These are phyloP conservation scores for Brassica cretica DNA, from an alignment of 345 rosid species.

Conservation along the genomic window DNA sequence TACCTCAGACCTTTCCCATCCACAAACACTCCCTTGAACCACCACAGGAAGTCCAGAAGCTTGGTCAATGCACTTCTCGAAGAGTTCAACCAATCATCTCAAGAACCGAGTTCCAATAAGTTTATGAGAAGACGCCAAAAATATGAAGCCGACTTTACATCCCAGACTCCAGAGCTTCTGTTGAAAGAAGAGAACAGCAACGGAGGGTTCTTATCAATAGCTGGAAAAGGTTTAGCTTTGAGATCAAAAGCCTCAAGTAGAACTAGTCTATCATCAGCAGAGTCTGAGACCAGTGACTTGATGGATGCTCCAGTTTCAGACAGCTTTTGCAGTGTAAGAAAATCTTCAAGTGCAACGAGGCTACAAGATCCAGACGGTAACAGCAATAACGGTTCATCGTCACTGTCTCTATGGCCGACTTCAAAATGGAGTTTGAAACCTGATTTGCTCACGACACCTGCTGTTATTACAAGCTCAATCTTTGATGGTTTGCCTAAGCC, in stretches of 20 bases:
- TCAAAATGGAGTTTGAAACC: constrained; percentile 65
- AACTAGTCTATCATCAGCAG: constrained; percentile 37
- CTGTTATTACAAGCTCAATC: constrained; percentile 61
- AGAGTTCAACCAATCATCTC: constrained; percentile 47
- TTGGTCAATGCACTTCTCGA: constrained; percentile 46
- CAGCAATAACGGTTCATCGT: constrained; percentile 39
- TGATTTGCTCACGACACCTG: constrained; percentile 58
- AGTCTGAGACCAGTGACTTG: constrained; percentile 48
- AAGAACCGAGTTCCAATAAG: constrained; percentile 44
- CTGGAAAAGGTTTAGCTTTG: constrained; percentile 65
- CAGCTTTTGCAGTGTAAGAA: constrained; percentile 52
- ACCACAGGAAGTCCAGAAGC: constrained; percentile 65
- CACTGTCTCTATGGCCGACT: constrained; percentile 51
- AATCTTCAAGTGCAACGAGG: constrained; percentile 82
- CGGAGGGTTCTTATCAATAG: constrained; percentile 47
- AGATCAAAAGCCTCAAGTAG: constrained; percentile 67
- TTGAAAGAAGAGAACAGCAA: constrained; percentile 56
- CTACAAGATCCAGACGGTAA: constrained; percentile 64
- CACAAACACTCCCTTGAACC: constrained; percentile 42
- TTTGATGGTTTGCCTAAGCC: constrained; percentile 67
- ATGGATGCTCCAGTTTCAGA: constrained; percentile 41
- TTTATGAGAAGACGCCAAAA: constrained; percentile 64
- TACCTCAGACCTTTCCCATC: constrained; percentile 41
- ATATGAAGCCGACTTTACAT: constrained; percentile 51
- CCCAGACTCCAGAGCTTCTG: constrained; percentile 54